Evolutionary conservation across 1,284 basidiomycete genomes (phyloP).

Genomic region (Boletus semigastroideus): DNA sequence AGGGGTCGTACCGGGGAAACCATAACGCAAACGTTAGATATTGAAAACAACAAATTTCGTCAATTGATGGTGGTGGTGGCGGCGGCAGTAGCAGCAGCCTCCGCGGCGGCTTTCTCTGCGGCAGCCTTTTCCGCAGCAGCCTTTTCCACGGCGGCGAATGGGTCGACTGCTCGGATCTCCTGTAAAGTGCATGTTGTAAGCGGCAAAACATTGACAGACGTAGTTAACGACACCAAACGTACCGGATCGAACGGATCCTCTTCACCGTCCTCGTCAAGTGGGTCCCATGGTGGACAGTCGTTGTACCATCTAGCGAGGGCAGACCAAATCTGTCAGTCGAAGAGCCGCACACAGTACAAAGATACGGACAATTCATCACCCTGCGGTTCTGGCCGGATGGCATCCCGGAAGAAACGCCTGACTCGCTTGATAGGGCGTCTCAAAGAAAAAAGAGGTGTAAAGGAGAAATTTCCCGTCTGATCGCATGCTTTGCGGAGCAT

Average conservation of each 20-base stretch:
- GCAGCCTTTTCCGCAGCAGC: conserved; percentile 2
- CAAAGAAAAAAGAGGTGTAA: conserved; percentile 26
- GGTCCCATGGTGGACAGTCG: conserved; percentile 26
- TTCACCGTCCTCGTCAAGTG: conserved; percentile 28
- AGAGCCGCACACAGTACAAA: neutral
- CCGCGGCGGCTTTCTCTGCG: neutral
- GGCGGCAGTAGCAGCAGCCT: neutral
- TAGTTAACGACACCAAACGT: neutral
- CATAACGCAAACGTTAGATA: neutral
- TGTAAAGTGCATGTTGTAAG: neutral
- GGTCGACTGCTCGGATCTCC: neutral
- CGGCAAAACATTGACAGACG: neutral
- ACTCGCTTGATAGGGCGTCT: conserved; percentile 18
- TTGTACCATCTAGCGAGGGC: conserved; percentile 20
- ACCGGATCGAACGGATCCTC: conserved; percentile 9
- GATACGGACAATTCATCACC: conserved; percentile 26
- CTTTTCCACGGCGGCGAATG: conserved; percentile 6
- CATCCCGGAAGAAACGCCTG: conserved; percentile 21
- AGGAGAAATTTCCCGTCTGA: conserved; percentile 8
- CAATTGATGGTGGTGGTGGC: neutral
- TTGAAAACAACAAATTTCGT: neutral
- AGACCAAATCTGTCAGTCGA: neutral
- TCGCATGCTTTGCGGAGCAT: conserved; percentile 22
- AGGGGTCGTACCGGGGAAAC: neutral
- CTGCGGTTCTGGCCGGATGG: conserved; percentile 7